These are phyloP conservation scores for Tetrahymena thermophila DNA, from an alignment of 73 alveolate genomes.

Conservation along the genomic window DNA sequence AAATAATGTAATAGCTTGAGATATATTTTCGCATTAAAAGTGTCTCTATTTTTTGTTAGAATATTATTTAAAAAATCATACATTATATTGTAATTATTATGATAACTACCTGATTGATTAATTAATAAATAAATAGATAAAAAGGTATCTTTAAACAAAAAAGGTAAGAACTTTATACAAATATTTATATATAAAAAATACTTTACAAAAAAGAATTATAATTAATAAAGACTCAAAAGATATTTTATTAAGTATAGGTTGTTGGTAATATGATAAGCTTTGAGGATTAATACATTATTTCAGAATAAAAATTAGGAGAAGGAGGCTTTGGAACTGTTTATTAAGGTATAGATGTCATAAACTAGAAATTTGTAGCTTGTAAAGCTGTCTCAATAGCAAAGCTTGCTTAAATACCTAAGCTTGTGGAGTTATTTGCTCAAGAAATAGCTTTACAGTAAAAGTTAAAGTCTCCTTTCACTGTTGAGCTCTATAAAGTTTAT, in stretches of 20 bases:
- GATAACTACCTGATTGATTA: no score
- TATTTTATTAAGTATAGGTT: neutral
- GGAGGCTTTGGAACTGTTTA: neutral
- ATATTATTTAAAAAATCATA: no score
- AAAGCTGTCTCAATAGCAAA: neutral
- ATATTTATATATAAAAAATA: no score
- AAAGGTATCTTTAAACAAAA: no score
- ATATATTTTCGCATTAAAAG: no score
- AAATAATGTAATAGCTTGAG: no score
- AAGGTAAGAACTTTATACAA: no score
- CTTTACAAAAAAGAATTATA: no score
- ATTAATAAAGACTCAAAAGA: neutral
- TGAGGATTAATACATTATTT: neutral
- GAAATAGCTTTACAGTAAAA: neutral
- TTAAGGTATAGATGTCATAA: neutral
- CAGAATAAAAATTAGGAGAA: neutral
- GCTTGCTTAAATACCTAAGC: neutral
- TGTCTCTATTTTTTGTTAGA: no score
- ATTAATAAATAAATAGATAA: no score
- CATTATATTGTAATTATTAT: no score
- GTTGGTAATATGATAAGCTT: neutral
- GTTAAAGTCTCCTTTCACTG: neutral
- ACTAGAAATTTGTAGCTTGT: neutral
- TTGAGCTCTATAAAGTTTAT: neutral
- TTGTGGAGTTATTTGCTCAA: neutral